Evolutionary conservation across 495 filamentous ascomycete genomes (phyloP), one percentile per base, ranked within the genome.

Genomic region (Penicillium paxilli): DNA sequence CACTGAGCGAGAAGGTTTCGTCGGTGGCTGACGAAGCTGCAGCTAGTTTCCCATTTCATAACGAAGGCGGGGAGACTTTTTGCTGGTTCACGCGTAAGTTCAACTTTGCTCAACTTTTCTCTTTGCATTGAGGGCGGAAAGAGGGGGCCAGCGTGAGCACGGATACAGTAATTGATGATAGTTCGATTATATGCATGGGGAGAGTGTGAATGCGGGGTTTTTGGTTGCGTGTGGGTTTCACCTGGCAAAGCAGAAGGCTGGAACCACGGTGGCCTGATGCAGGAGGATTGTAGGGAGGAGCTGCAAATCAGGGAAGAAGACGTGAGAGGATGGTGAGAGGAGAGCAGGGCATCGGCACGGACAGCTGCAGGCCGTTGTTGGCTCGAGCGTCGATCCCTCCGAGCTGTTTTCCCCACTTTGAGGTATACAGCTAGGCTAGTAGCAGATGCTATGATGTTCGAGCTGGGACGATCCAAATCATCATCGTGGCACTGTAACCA

Each of bases 211-310:
- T 40, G 16, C 14, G 9, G 35, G 35, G n/a, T 14, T 40, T 22
- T 58, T 50, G 28, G 69, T 65, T 38, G 70, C 52, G 58, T 55
- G 20, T 46, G 10, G 44, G 12, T 17, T 22, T 25, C n/a, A n/a
- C n/a, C n/a, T n/a, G n/a, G n/a, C n/a, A n/a, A n/a, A n/a, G n/a
- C n/a, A n/a, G 19, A 19, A 25, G 40, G 19, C 17, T 9, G 14
- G 11, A 30, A 24, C 17, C 9, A 17, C 7, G 16, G 45, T 33
- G 45, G 45, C 7, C 16, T 47, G 45, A 47, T 47, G 28, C 25
- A 20, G 28, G 45, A 47, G 16, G 6, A 33, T n/a, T n/a, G n/a
- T n/a, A n/a, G n/a, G n/a, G 17, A 28, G 45, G 5, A 11, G 16
- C 10, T 33, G 16, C 14, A 19, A 47, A 30, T 19, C 25, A 28